phyloP scores from a whole-genome alignment of 371 early-diverging fungal genomes.

The Mortierella sp. region DNA sequence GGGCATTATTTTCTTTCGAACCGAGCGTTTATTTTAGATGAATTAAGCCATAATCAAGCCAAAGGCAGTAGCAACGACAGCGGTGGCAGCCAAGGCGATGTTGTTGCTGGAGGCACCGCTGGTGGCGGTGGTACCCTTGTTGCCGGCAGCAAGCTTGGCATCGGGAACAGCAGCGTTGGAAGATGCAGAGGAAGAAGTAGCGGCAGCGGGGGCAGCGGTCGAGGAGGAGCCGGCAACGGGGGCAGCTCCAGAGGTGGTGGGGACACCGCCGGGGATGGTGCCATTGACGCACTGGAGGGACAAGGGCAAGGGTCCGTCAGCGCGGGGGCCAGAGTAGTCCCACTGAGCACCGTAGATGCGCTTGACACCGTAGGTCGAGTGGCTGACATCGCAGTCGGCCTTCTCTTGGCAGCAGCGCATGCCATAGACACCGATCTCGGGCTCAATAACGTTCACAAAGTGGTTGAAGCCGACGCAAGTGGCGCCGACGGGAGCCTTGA shows the following conservation, averaged over 20 bases:
- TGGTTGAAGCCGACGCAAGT: constrained; percentile 59
- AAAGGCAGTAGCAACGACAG: constrained; percentile 26
- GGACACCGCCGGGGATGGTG: constrained; percentile 29
- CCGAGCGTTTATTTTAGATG: not conserved
- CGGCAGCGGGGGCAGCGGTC: constrained; percentile 1
- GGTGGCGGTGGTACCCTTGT: constrained; percentile 1
- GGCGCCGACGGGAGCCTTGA: constrained; percentile 57
- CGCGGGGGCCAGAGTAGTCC: constrained; percentile 46
- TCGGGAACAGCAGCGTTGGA: constrained; percentile 12
- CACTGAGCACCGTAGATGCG: constrained; percentile 41
- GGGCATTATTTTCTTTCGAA: not conserved
- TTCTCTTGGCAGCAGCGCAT: constrained; percentile 63
- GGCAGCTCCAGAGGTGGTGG: constrained; percentile 15
- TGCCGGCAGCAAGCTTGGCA: constrained; percentile 1
- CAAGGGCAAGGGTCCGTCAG: constrained; percentile 45
- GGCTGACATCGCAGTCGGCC: constrained; percentile 45
- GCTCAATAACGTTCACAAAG: constrained; percentile 66
- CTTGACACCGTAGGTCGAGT: constrained; percentile 47
- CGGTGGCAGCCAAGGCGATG: constrained; percentile 34
- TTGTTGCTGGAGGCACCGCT: constrained; percentile 27
- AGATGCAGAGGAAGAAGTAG: not conserved
- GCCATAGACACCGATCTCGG: constrained; percentile 61
- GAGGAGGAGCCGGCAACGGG: not conserved
- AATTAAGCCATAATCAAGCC: constrained; percentile 31
- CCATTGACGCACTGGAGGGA: constrained; percentile 44